Evolutionary conservation across 495 filamentous ascomycete genomes (phyloP).

Genomic region (Filosporella fistucella): DNA sequence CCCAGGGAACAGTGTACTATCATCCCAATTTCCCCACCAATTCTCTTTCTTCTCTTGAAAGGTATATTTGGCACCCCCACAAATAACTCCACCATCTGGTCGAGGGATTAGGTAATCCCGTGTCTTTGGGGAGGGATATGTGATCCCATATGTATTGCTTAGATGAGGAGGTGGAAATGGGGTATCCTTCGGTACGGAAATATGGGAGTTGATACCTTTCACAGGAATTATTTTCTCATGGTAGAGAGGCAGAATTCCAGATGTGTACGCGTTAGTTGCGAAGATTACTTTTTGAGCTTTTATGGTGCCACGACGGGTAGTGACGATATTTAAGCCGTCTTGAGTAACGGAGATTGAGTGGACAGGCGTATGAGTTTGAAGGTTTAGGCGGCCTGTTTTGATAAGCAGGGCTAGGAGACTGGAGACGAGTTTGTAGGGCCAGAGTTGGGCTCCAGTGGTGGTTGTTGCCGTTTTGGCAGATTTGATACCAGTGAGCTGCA

Average conservation of each 20-base stretch:
- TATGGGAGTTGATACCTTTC: slow-evolving; percentile 13
- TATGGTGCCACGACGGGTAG: slow-evolving; percentile 18
- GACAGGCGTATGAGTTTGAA: slow-evolving; percentile 59
- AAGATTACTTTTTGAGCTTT: slow-evolving; percentile 20
- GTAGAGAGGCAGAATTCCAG: slow-evolving; percentile 16
- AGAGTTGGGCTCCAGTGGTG: slow-evolving; percentile 57
- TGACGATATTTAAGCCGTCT: neutral
- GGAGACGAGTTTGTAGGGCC: slow-evolving; percentile 57
- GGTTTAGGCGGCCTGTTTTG: slow-evolving; percentile 45
- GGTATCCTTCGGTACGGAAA: slow-evolving; percentile 2
- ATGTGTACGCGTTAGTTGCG: slow-evolving; percentile 24
- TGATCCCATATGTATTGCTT: slow-evolving; percentile 1
- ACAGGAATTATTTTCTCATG: slow-evolving; percentile 13
- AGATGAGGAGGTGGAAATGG: slow-evolving; percentile 5
- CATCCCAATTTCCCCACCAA: slow-evolving; percentile 43
- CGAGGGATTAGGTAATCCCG: slow-evolving; percentile 5
- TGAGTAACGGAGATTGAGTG: slow-evolving; percentile 27
- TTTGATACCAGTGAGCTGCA: slow-evolving; percentile 30
- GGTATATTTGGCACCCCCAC: neutral
- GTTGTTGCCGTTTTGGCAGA: slow-evolving; percentile 39
- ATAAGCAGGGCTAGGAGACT: slow-evolving; percentile 51
- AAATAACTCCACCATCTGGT: neutral
- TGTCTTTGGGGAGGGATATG: neutral
- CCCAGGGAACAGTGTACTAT: slow-evolving; percentile 32
- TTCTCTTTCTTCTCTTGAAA: slow-evolving; percentile 21